Percentiles rank a stretch among this genome's conserved stretches.
Conservation (phyloP, 768 basidiomycete genomes). For the Boletus rubroflammeus region DNA sequence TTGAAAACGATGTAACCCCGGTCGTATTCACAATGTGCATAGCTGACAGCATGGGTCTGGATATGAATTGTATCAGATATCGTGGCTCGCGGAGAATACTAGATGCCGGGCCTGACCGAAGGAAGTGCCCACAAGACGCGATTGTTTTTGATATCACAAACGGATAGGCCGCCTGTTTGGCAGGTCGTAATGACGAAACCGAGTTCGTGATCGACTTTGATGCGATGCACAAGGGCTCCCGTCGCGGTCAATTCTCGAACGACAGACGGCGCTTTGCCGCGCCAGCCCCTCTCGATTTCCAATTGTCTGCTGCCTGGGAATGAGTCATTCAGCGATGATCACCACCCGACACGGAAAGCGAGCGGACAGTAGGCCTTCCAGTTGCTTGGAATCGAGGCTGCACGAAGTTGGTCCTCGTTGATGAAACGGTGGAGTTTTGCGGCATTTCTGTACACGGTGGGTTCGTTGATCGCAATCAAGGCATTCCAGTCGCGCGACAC, state of each 20-base stretch:
- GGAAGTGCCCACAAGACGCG: conserved; percentile 61
- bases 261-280: conserved; percentile 44
- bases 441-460: conserved; percentile 54
- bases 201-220: conserved; percentile 68
- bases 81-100: not conserved
- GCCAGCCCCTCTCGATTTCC: conserved; percentile 51
- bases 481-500: conserved; percentile 46
- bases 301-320: conserved; percentile 43
- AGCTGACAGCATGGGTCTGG: conserved; percentile 19
- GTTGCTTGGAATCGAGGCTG: conserved; percentile 29
- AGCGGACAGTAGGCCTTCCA: conserved; percentile 63
- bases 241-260: conserved; percentile 33
- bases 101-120: conserved; percentile 35
- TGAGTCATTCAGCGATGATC: conserved; percentile 9
- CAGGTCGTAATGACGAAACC: conserved; percentile 60
- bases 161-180: conserved; percentile 51
- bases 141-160: conserved; percentile 51
- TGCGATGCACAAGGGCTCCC: conserved; percentile 54
- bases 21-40: conserved; percentile 72
- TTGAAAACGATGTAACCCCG: conserved; percentile 72
- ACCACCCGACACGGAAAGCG: not conserved
- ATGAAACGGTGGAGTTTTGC: conserved; percentile 51
- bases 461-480: conserved; percentile 47
- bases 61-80: conserved; percentile 1
- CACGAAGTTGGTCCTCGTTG: conserved; percentile 30